These are phyloP conservation scores for Eucalyptus regnans DNA, from an alignment of 345 rosid species.

Conservation along the genomic window DNA sequence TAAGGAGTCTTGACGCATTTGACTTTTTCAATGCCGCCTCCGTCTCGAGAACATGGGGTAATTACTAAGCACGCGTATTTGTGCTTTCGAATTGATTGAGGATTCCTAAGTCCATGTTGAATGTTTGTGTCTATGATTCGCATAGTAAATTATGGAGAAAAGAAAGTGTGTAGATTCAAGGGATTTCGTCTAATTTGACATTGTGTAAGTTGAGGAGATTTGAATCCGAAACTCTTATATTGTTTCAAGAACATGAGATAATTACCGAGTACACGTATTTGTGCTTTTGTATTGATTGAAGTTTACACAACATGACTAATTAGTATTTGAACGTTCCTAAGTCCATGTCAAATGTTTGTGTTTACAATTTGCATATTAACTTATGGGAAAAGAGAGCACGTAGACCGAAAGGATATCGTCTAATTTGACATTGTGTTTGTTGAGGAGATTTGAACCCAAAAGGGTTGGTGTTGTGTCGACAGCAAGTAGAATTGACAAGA, in stretches of 20 bases:
- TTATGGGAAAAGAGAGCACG: neutral
- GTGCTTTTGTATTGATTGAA: neutral
- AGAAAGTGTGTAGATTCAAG: neutral
- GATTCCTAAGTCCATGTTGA: neutral
- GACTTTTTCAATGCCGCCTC: neutral
- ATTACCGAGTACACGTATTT: rapidly evolving
- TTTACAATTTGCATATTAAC: neutral
- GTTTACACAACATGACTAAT: neutral
- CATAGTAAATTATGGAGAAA: rapidly evolving
- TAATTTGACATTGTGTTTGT: neutral
- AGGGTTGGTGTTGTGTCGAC: neutral
- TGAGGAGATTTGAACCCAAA: neutral
- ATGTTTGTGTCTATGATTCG: neutral
- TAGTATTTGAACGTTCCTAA: neutral
- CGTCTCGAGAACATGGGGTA: neutral
- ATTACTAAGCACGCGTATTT: neutral
- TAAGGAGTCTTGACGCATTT: neutral
- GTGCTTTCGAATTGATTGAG: neutral
- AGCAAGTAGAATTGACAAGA: rapidly evolving
- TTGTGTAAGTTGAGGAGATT: neutral
- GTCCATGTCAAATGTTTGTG: neutral
- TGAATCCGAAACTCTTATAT: neutral
- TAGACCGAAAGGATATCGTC: neutral
- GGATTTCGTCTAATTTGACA: neutral
- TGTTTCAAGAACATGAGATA: rapidly evolving